Conservation (phyloP, 208 protist species). For the Jaenimonas drosophilae region DNA sequence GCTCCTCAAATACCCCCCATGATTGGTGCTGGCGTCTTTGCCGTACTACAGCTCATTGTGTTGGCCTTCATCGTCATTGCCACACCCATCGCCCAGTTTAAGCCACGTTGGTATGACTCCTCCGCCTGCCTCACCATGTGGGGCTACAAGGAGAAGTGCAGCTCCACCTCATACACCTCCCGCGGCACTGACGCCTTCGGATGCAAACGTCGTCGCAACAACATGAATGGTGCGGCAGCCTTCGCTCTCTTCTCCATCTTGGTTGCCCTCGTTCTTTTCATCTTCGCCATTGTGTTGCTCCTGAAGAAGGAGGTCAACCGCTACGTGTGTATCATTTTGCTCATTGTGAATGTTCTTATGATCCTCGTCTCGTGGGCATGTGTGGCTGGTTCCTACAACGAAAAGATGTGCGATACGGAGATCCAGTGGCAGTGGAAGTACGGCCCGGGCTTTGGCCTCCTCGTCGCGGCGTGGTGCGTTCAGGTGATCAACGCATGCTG, state of each 20-base stretch:
- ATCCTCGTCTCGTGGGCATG: neutral
- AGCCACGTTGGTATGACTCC: neutral
- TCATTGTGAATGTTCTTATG: neutral
- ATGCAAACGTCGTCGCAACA: neutral
- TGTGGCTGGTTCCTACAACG: neutral
- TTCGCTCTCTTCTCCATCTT: conserved; percentile 2
- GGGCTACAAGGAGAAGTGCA: conserved; percentile 13
- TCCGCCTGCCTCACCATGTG: conserved; percentile 10
- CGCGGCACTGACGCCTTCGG: neutral
- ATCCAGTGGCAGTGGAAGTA: conserved; percentile 3
- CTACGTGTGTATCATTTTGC: neutral
- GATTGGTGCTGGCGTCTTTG: conserved; percentile 42
- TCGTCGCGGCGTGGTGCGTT: conserved; percentile 10
- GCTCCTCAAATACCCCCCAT: conserved; percentile 44
- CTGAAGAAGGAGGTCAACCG: neutral
- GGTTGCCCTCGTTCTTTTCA: neutral
- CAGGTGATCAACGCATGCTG: conserved; percentile 5
- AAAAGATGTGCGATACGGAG: conserved; percentile 5
- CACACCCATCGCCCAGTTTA: conserved; percentile 16
- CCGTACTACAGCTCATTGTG: conserved; percentile 2
- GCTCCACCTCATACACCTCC: neutral
- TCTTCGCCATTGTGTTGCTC: neutral
- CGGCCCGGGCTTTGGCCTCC: conserved; percentile 6
- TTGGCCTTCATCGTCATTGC: conserved; percentile 8
- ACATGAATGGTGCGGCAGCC: conserved; percentile 1